Base-by-base conservation (phyloP, 768 basidiomycete genomes). In the Mycena rebaudengoi region DNA sequence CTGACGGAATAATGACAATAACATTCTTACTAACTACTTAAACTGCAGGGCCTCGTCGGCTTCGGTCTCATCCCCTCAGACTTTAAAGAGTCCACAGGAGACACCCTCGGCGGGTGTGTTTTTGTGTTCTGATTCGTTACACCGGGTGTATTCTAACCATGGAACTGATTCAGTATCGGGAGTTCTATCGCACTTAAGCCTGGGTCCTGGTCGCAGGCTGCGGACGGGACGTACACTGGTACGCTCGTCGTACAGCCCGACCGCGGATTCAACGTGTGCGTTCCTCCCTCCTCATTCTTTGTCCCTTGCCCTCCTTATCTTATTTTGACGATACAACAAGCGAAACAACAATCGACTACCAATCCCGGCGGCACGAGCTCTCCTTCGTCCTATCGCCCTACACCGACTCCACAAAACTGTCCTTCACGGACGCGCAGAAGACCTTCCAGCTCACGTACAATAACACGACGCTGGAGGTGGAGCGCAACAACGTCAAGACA, bases 41-140 rank as follows among this genome's bases (percentile, higher is more conserved):
- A n/a, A n/a, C n/a, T 20, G 49, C 59, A 88, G 84, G 87, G 86
- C 20, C 69, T 88, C 0, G 86, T 88, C 16, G 88, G 78, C 1
- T 89, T 88, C 69, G 88, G 88, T 6, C 74, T 84, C n/a, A 88
- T 90, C 54, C 85, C 86, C 2, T 83, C 86, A 3, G 79, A 87
- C 67, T 83, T 84, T 65, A 78, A 64, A 6, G 88, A 89, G 32
- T 86, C 85, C 0, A 86, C 84, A 0, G 85, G 84, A 0, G 85
- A 88, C 62, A 88, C 87, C 0, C 64, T 89, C 7, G 89, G 89
- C 21, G 88, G 87, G n/a, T n/a, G n/a, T n/a, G n/a, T n/a, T n/a
- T n/a, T n/a, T n/a, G n/a, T n/a, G n/a, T n/a, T n/a, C n/a, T n/a
- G n/a, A n/a, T n/a, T n/a, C n/a, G n/a, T n/a, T n/a, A n/a, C n/a